Evolutionary conservation across 768 basidiomycete genomes (phyloP).

Genomic region (Ramaria sp.): DNA sequence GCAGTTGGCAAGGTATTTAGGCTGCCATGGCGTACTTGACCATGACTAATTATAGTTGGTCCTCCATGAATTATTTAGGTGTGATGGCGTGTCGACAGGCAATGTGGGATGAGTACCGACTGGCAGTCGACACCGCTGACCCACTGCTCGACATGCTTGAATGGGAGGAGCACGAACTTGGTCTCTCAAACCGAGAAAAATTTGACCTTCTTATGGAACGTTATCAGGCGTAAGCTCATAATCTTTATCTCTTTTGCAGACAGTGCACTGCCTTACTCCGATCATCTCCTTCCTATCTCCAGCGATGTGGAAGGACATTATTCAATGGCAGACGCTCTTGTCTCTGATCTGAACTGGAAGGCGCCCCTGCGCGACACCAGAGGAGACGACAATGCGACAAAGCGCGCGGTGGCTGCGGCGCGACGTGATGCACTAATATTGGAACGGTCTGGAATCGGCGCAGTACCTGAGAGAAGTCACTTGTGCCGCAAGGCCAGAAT

Average conservation of each 20-base stretch:
- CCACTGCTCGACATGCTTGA: not conserved
- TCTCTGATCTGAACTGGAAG: not conserved
- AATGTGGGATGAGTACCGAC: constrained; percentile 54
- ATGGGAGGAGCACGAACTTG: not conserved
- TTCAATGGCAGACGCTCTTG: not conserved
- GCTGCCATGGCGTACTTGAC: not conserved
- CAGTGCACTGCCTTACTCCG: not conserved
- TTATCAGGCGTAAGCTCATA: not conserved
- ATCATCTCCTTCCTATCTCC: not conserved
- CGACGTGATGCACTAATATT: not conserved
- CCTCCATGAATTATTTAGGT: constrained; percentile 8
- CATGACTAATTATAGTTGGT: not conserved
- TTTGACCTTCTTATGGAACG: not conserved
- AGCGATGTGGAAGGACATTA: not conserved
- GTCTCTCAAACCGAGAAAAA: not conserved
- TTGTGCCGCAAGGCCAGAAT: not conserved
- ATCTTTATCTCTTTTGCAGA: not conserved
- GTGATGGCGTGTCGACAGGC: constrained; percentile 61
- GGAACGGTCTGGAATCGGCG: not conserved
- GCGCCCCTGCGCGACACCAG: not conserved
- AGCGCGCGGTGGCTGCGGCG: not conserved
- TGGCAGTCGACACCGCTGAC: not conserved
- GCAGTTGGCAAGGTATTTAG: not conserved
- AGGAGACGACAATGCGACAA: not conserved
- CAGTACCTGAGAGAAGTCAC: not conserved